Evolutionary conservation across 2,329 filamentous ascomycete species (phyloP).

Genomic region (Claviceps africana): DNA sequence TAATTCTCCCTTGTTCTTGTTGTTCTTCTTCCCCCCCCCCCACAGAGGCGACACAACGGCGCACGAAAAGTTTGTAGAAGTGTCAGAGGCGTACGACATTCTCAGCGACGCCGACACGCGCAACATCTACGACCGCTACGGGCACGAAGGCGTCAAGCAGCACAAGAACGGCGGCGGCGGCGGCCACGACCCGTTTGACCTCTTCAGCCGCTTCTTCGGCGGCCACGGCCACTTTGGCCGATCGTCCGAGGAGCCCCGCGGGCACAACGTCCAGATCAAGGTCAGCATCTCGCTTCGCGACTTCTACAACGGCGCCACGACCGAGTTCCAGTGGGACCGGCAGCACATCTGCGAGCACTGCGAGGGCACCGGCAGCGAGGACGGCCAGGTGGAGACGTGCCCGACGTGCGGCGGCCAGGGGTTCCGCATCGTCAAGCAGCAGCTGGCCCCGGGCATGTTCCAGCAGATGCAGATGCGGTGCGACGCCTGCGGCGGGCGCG

Average conservation of each 20-base stretch:
- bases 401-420: slow-evolving; percentile 65
- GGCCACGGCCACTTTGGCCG: slow-evolving; percentile 73
- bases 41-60: slow-evolving; percentile 69
- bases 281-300: slow-evolving; percentile 68
- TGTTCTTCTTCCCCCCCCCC: too few relatives aligned
- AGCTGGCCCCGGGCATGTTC: slow-evolving; percentile 93
- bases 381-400: slow-evolving; percentile 74
- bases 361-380: slow-evolving; percentile 70
- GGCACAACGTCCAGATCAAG: slow-evolving; percentile 79
- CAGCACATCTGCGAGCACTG: slow-evolving; percentile 90
- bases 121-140: slow-evolving; percentile 85
- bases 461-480: slow-evolving; percentile 92
- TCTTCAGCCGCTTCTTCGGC: slow-evolving; percentile 95
- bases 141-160: slow-evolving; percentile 79
- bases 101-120: slow-evolving; percentile 68
- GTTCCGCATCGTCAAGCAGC: slow-evolving; percentile 74
- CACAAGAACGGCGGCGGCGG: slow-evolving; percentile 51
- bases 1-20: too few relatives aligned
- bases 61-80: slow-evolving; percentile 80
- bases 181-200: slow-evolving; percentile 79
- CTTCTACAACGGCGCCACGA: slow-evolving; percentile 82
- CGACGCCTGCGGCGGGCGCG: slow-evolving; percentile 75
- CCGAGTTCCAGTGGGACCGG: slow-evolving; percentile 83
- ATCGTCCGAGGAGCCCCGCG: slow-evolving; percentile 58
- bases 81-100: slow-evolving; percentile 90